These are phyloP conservation scores for Xerocomus spinulosus DNA, from an alignment of 768 basidiomycete genomes.

Conservation along the genomic window DNA sequence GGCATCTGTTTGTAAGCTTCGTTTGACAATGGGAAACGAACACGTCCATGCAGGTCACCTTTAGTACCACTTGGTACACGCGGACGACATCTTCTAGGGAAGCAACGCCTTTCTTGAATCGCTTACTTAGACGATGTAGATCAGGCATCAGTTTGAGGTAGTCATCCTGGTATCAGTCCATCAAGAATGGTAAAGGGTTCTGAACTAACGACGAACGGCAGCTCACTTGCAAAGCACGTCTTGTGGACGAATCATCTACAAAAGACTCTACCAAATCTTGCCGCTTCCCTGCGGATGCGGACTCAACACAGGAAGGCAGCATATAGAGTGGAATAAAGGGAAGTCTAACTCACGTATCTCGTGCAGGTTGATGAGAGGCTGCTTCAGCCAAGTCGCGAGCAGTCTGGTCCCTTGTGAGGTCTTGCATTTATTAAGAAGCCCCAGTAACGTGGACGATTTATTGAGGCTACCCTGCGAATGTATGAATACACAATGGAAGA, in stretches of 20 bases:
- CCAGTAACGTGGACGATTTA: conserved; percentile 84
- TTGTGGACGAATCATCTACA: conserved; percentile 68
- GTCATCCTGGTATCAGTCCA: conserved; percentile 55
- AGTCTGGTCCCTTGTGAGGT: conserved; percentile 90
- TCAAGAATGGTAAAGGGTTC: background rate
- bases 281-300: conserved; percentile 55
- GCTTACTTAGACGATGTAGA: conserved; percentile 85
- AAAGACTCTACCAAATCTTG: conserved; percentile 87
- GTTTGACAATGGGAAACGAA: background rate
- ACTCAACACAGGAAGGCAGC: background rate
- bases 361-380: conserved; percentile 90
- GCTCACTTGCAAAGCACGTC: conserved; percentile 69
- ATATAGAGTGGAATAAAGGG: background rate
- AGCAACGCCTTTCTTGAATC: conserved; percentile 80
- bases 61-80: conserved; percentile 88
- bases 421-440: conserved; percentile 91
- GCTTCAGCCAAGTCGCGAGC: conserved; percentile 90
- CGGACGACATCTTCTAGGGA: conserved; percentile 93
- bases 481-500: background rate
- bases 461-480: conserved; percentile 49
- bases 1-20: conserved; percentile 50
- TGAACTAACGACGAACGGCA: background rate
- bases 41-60: conserved; percentile 40
- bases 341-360: conserved; percentile 67
- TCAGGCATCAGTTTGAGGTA: conserved; percentile 91